phyloP scores from a whole-genome alignment of 441 rosid species.

The Eutrema salsugineum region DNA sequence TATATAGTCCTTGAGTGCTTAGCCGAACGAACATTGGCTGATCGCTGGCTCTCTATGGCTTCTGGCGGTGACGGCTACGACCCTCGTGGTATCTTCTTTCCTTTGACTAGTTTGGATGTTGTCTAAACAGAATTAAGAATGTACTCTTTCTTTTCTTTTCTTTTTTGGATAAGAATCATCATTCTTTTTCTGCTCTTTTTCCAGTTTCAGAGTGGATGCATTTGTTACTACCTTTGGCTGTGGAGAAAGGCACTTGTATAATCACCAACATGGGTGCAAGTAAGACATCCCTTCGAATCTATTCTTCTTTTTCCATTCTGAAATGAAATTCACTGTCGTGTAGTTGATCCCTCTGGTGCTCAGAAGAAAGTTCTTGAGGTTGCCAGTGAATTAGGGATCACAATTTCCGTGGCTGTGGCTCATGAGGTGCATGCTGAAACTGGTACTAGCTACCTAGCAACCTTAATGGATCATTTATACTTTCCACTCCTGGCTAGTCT shows the following conservation, averaged over 20 bases:
- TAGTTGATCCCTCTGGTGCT: conserved; percentile 66
- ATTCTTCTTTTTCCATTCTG: not conserved
- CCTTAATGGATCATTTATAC: not conserved
- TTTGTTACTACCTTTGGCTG: conserved; percentile 71
- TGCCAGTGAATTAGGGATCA: conserved; percentile 55
- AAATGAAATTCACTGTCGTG: not conserved
- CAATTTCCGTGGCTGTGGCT: conserved; percentile 69
- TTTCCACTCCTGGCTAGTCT: not conserved
- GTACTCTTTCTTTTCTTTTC: too few species aligned
- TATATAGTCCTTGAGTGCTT: conserved; percentile 95
- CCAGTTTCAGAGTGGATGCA: conserved; percentile 85
- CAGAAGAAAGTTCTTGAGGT: conserved; percentile 58
- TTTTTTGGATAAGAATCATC: not conserved
- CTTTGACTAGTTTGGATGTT: too few species aligned
- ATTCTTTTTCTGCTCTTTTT: not conserved
- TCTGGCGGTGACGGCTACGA: conserved; percentile 73
- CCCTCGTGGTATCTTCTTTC: conserved; percentile 60
- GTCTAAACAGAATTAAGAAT: too few species aligned
- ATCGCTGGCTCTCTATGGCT: conserved; percentile 57
- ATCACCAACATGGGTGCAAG: conserved; percentile 97
- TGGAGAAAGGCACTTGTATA: conserved; percentile 67
- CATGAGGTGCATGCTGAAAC: conserved; percentile 49
- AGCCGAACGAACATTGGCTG: conserved; percentile 93
- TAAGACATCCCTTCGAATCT: conserved; percentile 21
- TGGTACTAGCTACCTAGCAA: conserved; percentile 33